Percentiles rank a stretch among this genome's conserved stretches.
Conservation (phyloP, 73 alveolate genomes). For the Paramecium pentaurelia region DNA sequence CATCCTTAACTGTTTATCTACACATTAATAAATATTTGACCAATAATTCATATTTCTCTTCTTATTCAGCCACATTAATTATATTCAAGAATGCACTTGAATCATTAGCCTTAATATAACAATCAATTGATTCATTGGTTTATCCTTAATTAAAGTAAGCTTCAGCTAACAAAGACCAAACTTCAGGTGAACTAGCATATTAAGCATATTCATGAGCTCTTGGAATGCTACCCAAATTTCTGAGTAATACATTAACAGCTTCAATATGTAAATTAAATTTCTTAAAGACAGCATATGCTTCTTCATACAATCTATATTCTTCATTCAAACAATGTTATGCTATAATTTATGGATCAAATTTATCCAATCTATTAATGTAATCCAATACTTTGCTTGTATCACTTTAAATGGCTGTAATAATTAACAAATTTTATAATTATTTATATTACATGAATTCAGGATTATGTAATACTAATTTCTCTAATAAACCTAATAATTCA, state of each 20-base stretch:
- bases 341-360: conserved; percentile 98
- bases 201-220: conserved; percentile 94
- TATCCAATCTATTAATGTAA: conserved; percentile 98
- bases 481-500: conserved; percentile 98
- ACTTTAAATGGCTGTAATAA: conserved; percentile 98
- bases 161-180: conserved; percentile 97
- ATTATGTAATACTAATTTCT: conserved; percentile 99
- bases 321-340: conserved; percentile 93
- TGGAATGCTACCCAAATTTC: conserved; percentile 79
- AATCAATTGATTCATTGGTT: conserved; percentile 92
- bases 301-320: conserved; percentile 85
- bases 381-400: conserved; percentile 97
- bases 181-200: conserved; percentile 83
- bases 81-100: conserved; percentile 83
- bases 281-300: conserved; percentile 91
- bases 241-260: conserved; percentile 91
- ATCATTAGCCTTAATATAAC: conserved; percentile 93
- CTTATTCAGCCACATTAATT: conserved; percentile 87
- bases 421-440: conserved; percentile 95
- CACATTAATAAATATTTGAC: conserved; percentile 93
- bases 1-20: conserved; percentile 80
- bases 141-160: conserved; percentile 89
- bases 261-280: conserved; percentile 78
- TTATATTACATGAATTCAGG: conserved; percentile 94
- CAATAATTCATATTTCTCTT: conserved; percentile 82